These are phyloP conservation scores for Aspergillus ochraceoroseus DNA, from an alignment of 2,329 filamentous ascomycete species.

Conservation along the genomic window DNA sequence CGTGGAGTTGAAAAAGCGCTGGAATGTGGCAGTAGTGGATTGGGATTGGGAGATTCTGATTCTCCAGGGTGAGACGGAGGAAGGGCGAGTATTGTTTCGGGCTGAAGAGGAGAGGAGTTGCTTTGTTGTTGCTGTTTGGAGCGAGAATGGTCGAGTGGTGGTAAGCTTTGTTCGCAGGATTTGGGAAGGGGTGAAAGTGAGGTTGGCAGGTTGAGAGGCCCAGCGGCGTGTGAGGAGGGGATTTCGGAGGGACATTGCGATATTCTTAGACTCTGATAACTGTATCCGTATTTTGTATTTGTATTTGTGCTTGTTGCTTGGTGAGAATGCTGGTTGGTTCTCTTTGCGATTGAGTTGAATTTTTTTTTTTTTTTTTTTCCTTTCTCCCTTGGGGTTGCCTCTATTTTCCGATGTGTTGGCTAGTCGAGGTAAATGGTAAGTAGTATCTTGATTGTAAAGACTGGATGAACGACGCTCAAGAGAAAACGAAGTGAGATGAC, in stretches of 20 bases:
- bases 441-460: too few relatives aligned
- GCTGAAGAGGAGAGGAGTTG: too few relatives aligned
- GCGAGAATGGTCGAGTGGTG: too few relatives aligned
- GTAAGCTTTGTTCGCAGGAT: not conserved
- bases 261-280: not conserved
- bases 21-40: slow-evolving; percentile 3
- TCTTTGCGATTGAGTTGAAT: too few relatives aligned
- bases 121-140: too few relatives aligned
- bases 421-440: too few relatives aligned
- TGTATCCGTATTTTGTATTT: not conserved
- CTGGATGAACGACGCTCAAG: too few relatives aligned
- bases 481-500: slow-evolving; percentile 10
- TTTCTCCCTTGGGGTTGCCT: too few relatives aligned
- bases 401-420: too few relatives aligned
- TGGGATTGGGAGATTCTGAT: not conserved
- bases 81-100: too few relatives aligned
- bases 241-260: slow-evolving; percentile 14
- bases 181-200: slow-evolving; percentile 2
- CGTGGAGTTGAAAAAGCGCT: slow-evolving; percentile 28
- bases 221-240: slow-evolving; percentile 23
- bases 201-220: slow-evolving; percentile 16
- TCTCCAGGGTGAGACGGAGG: not conserved
- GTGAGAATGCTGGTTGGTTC: not conserved
- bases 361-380: too few relatives aligned
- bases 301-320: not conserved